These are phyloP conservation scores for Sugiyamaella paludigena DNA, from an alignment of 1,139 yeast species.

Conservation along the genomic window DNA sequence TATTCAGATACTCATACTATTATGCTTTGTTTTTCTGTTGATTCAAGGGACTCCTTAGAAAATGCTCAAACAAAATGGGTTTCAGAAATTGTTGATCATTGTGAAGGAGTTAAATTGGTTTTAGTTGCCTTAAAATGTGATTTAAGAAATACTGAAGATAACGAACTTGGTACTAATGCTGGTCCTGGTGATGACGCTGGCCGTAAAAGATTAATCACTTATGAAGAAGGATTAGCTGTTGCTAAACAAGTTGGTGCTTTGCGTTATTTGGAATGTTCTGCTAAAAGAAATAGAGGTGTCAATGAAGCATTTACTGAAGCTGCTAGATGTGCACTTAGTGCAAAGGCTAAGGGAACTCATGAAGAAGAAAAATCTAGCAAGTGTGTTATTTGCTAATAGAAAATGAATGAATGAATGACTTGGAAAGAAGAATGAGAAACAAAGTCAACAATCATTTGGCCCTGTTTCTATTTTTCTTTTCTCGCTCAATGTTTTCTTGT, in stretches of 20 bases:
- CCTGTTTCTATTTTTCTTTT: no score
- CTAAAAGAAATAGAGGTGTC: constrained; percentile 90
- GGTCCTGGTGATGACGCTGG: constrained; percentile 27
- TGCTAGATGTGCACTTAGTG: constrained; percentile 91
- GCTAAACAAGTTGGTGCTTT: constrained; percentile 73
- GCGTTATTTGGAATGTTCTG: constrained; percentile 82
- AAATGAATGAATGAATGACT: no score
- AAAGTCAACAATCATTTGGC: no score
- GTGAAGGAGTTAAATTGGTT: constrained; percentile 93
- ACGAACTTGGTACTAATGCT: constrained; percentile 27
- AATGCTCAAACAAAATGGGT: constrained; percentile 97
- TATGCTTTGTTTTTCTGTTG: constrained; percentile 93
- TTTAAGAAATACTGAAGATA: constrained; percentile 57
- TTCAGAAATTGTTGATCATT: constrained; percentile 92
- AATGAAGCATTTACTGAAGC: constrained; percentile 97
- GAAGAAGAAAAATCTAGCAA: constrained; percentile 26
- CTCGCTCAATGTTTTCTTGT: no score
- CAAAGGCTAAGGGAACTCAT: constrained; percentile 76
- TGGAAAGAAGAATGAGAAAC: no score
- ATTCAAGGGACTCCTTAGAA: constrained; percentile 89
- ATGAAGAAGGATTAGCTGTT: constrained; percentile 77
- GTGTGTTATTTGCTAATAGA: constrained; percentile 17
- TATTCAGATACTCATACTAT: constrained; percentile 96
- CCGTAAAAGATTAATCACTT: constrained; percentile 55
- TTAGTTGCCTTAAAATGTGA: constrained; percentile 94